Percentiles rank a stretch among this genome's conserved stretches.
phyloP scores from a whole-genome alignment of 768 basidiomycete species.

The Tubosaeta brunneosetosa region DNA sequence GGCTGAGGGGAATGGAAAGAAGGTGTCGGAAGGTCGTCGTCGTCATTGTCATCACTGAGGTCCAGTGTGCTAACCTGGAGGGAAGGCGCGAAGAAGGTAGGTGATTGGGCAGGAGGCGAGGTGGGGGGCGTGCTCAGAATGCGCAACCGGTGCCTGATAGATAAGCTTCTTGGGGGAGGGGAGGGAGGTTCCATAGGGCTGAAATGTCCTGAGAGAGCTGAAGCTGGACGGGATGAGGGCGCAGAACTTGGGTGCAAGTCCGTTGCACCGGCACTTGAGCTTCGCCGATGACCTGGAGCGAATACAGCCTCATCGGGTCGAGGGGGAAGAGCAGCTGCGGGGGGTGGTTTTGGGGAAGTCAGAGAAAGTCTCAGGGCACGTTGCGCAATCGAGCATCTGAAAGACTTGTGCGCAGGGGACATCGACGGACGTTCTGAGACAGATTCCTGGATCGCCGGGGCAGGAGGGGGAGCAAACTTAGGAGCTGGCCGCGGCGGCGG shows the following conservation, averaged over 20 bases:
- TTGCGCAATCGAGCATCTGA: slow-evolving; percentile 55
- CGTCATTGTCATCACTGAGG: slow-evolving; percentile 19
- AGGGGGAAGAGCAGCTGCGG: slow-evolving; percentile 55
- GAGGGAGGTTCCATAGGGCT: slow-evolving; percentile 19
- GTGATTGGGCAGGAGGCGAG: slow-evolving; percentile 23
- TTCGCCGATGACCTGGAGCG: slow-evolving; percentile 25
- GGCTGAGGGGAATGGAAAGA: slow-evolving; percentile 8
- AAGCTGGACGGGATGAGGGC: slow-evolving; percentile 39
- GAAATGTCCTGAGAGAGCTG: slow-evolving; percentile 35
- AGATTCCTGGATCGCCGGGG: slow-evolving; percentile 39
- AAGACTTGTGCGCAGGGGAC: slow-evolving; percentile 25
- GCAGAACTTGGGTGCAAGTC: slow-evolving; percentile 42
- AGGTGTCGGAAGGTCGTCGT: slow-evolving; percentile 28
- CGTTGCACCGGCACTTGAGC: slow-evolving; percentile 30
- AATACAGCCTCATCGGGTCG: slow-evolving; percentile 54
- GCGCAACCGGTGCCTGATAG: slow-evolving; percentile 61
- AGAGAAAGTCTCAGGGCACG: slow-evolving; percentile 57
- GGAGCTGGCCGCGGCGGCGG: slow-evolving; percentile 75
- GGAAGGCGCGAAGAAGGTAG: slow-evolving; percentile 21
- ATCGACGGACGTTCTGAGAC: slow-evolving; percentile 2
- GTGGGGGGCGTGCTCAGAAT: slow-evolving; percentile 59
- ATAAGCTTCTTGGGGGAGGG: slow-evolving; percentile 28
- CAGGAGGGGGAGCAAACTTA: slow-evolving; percentile 63
- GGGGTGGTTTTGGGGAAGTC: slow-evolving; percentile 61
- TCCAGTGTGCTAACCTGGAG: slow-evolving; percentile 25